Evolutionary conservation across 2,329 filamentous ascomycete species (phyloP).

Genomic region (Penicillium digitatum): DNA sequence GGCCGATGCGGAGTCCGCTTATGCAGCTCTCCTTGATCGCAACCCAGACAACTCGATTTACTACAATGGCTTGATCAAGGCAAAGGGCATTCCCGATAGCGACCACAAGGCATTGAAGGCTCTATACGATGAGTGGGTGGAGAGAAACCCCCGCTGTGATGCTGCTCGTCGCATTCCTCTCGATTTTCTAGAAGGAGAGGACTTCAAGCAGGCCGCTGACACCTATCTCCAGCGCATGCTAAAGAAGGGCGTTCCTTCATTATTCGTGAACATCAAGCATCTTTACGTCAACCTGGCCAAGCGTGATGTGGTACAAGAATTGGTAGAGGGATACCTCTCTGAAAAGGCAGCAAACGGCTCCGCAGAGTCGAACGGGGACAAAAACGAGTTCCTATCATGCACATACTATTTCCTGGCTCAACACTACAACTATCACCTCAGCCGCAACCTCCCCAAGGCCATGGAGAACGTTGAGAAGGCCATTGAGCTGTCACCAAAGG

Average conservation of each 20-base stretch:
- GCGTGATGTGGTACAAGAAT: conserved; percentile 66
- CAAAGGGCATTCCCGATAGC: conserved; percentile 59
- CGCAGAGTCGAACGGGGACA: conserved; percentile 49
- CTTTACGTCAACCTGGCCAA: conserved; percentile 77
- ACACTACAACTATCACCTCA: conserved; percentile 90
- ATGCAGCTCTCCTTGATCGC: conserved; percentile 73
- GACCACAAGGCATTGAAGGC: conserved; percentile 64
- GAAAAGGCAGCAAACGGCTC: conserved; percentile 50
- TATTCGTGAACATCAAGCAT: conserved; percentile 94
- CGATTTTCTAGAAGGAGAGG: conserved; percentile 79
- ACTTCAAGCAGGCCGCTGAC: conserved; percentile 74
- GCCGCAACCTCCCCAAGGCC: conserved; percentile 78
- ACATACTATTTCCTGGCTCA: conserved; percentile 92
- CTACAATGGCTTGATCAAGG: conserved; percentile 71
- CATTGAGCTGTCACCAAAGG: conserved; percentile 71
- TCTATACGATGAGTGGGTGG: conserved; percentile 76
- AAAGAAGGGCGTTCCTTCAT: conserved; percentile 87
- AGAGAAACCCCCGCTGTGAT: conserved; percentile 78
- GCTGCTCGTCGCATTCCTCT: conserved; percentile 80
- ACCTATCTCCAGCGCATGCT: conserved; percentile 79
- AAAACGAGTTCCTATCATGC: conserved; percentile 65
- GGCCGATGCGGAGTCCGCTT: conserved; percentile 76
- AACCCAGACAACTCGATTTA: conserved; percentile 86
- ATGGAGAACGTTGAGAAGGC: conserved; percentile 78
- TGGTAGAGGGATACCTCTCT: conserved; percentile 75